phyloP scores from a whole-genome alignment of 2,329 filamentous ascomycete genomes.

The Fusarium sp. region DNA sequence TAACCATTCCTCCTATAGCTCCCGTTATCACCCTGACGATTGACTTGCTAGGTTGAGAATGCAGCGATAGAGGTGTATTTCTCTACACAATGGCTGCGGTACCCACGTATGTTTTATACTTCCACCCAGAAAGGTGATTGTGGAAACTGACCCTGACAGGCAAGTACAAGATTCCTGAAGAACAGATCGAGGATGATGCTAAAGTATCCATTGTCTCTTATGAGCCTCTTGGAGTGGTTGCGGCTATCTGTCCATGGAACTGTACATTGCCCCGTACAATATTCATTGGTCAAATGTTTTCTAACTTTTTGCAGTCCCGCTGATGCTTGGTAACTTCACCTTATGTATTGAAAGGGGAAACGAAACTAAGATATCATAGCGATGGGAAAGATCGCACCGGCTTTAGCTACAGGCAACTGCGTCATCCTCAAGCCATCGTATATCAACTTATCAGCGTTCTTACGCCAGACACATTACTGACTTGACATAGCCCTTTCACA shows the following conservation, averaged over 20 bases:
- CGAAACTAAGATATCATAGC: not conserved
- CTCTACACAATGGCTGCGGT: constrained; percentile 4
- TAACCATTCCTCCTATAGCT: not conserved
- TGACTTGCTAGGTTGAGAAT: not conserved
- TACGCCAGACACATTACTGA: not conserved
- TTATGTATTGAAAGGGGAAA: accelerated
- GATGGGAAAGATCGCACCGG: constrained; percentile 14
- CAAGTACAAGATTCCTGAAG: not conserved
- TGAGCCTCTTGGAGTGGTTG: constrained; percentile 9
- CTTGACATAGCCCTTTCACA: not conserved
- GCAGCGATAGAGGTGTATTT: constrained; percentile 14
- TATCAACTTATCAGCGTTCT: accelerated
- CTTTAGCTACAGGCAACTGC: constrained; percentile 10
- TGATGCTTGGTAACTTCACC: constrained; percentile 5
- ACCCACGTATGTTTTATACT: not conserved
- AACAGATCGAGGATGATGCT: not conserved
- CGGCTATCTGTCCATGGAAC: constrained; percentile 16
- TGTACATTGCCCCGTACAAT: not conserved
- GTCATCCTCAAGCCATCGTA: constrained; percentile 15
- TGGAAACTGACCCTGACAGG: not conserved
- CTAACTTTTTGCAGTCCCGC: not conserved
- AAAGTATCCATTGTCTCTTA: not conserved
- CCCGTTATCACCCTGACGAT: not conserved
- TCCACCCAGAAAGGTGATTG: not conserved
- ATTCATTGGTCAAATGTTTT: no score